Evolutionary conservation across 2,329 filamentous ascomycete species (phyloP).

Genomic region (Septoria petroselini): DNA sequence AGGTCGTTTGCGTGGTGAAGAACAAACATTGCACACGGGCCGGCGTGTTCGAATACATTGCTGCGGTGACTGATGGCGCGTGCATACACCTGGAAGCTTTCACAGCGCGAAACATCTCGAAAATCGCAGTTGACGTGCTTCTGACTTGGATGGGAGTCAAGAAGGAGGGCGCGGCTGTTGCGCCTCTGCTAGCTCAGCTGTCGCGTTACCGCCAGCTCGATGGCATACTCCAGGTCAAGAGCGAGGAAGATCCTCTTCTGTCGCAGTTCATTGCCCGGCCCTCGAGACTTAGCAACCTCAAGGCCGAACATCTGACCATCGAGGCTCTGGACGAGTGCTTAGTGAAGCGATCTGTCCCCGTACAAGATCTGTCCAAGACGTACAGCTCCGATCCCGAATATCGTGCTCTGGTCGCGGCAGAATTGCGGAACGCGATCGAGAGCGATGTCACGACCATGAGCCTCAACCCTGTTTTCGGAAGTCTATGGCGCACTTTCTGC

Average conservation of each 20-base stretch:
- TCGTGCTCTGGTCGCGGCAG: slow-evolving; percentile 7
- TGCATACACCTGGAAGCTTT: slow-evolving; percentile 8
- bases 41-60: slow-evolving; percentile 12
- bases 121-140: slow-evolving; percentile 17
- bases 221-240: not conserved
- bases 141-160: slow-evolving; percentile 21
- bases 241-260: slow-evolving; percentile 3
- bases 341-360: not conserved
- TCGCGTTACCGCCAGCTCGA: slow-evolving; percentile 4
- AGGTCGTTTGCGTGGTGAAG: slow-evolving; percentile 16
- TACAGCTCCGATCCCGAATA: slow-evolving; percentile 10
- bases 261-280: not conserved
- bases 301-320: not conserved
- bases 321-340: slow-evolving; percentile 1
- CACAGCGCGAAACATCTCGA: slow-evolving; percentile 15
- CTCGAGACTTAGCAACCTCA: not conserved
- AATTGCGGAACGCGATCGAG: slow-evolving; percentile 17
- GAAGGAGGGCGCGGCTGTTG: slow-evolving; percentile 8
- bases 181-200: not conserved
- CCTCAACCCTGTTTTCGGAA: slow-evolving; percentile 21
- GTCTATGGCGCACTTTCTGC: slow-evolving; percentile 19
- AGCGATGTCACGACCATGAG: slow-evolving; percentile 16
- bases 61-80: slow-evolving; percentile 9
- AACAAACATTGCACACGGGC: not conserved
- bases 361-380: slow-evolving; percentile 9